Percentiles rank a stretch among this genome's conserved stretches.
Evolutionary conservation across 1,284 basidiomycete species (phyloP).

Genomic region (Apiotrichum sp.): DNA sequence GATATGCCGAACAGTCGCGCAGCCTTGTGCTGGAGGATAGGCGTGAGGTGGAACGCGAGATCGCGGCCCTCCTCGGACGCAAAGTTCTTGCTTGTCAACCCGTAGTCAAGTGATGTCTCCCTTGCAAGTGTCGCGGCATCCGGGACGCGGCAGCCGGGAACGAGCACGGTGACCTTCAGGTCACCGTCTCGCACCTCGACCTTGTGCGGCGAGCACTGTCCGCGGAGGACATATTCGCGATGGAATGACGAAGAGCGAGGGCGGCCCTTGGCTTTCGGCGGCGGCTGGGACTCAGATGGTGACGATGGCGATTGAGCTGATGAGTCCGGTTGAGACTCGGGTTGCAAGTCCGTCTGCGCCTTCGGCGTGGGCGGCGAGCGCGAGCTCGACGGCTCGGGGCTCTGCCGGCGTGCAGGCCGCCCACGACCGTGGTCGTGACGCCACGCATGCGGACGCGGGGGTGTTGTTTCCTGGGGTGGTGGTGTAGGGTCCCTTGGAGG

Average conservation of each 20-base stretch:
- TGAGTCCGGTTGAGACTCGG: no score
- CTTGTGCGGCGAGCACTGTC: constrained; percentile 2
- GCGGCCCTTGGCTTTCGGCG: no score
- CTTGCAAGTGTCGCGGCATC: neutral
- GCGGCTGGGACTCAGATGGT: no score
- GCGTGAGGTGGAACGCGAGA: constrained; percentile 20
- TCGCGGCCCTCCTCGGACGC: constrained; percentile 9
- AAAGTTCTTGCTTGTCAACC: neutral
- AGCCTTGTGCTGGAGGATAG: constrained; percentile 24
- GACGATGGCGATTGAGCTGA: no score
- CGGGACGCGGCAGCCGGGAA: neutral
- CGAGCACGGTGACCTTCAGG: neutral
- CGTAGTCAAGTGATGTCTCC: neutral
- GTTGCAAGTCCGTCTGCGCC: no score
- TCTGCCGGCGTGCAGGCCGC: no score
- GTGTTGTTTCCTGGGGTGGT: neutral
- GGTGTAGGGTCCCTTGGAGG: neutral
- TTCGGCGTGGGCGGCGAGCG: neutral
- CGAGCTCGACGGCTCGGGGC: no score
- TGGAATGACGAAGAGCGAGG: no score
- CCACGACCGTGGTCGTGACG: constrained; percentile 1
- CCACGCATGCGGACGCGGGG: neutral
- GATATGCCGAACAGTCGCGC: constrained; percentile 29
- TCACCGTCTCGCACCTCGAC: constrained; percentile 7
- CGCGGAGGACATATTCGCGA: neutral